Conservation (phyloP, 495 filamentous ascomycete species). For the Neurospora sp. region DNA sequence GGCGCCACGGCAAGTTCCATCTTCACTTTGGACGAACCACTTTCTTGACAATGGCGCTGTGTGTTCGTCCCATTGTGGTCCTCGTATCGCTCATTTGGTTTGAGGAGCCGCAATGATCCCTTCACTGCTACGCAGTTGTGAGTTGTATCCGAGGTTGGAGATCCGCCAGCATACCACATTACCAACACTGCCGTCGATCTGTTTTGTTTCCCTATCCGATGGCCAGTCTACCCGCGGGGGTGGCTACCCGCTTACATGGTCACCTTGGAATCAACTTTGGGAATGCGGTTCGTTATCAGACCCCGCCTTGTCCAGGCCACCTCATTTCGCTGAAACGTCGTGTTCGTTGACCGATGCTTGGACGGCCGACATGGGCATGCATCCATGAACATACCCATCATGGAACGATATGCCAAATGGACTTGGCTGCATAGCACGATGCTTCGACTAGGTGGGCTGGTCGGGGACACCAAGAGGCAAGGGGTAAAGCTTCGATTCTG, state of each 20-base stretch:
- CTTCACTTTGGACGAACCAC: neutral
- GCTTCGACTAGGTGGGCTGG: neutral
- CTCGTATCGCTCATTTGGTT: neutral
- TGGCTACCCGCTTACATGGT: neutral
- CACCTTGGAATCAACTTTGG: neutral
- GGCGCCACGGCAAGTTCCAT: neutral
- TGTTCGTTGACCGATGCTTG: neutral
- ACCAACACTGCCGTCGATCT: neutral
- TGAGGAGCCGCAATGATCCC: neutral
- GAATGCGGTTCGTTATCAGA: neutral
- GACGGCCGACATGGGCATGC: too few species aligned
- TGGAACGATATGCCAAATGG: neutral
- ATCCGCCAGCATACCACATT: neutral
- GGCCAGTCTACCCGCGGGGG: neutral
- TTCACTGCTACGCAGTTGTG: neutral
- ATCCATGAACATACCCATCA: neutral
- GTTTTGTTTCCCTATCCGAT: neutral
- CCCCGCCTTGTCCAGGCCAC: neutral
- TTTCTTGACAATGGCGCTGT: neutral
- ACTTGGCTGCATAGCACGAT: neutral
- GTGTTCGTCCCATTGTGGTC: neutral
- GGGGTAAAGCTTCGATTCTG: neutral
- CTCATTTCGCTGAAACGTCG: constrained; percentile 15
- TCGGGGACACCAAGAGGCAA: neutral
- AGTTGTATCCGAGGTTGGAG: neutral